phyloP scores from a whole-genome alignment of 257 asterid species.

The Buddleja alternifolia region DNA sequence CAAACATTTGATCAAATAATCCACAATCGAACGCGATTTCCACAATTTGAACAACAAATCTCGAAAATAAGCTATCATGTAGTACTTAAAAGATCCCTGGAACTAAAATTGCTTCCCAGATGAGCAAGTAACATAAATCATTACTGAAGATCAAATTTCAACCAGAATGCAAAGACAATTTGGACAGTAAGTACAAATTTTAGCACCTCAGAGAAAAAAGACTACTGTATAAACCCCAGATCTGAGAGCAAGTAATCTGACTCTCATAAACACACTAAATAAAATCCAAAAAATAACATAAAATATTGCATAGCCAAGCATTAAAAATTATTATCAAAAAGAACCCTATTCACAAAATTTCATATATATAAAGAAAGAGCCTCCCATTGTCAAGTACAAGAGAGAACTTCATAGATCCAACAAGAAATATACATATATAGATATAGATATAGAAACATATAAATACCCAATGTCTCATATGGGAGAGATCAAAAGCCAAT shows the following conservation, averaged over 20 bases:
- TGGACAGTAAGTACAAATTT: not conserved
- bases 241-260: constrained; percentile 40
- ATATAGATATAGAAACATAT: not conserved
- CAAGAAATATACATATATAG: not conserved
- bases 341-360: constrained; percentile 15
- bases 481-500: constrained; percentile 30
- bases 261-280: constrained; percentile 24
- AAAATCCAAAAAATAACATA: constrained; percentile 6
- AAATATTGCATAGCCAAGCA: constrained; percentile 8
- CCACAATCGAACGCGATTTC: not conserved
- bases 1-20: not conserved
- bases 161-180: constrained; percentile 3
- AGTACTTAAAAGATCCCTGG: constrained; percentile 3
- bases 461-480: constrained; percentile 18
- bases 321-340: constrained; percentile 8
- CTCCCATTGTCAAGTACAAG: constrained; percentile 26
- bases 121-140: constrained; percentile 15
- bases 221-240: constrained; percentile 40
- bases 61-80: not conserved
- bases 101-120: constrained; percentile 11
- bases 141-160: constrained; percentile 13
- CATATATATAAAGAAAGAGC: constrained; percentile 12
- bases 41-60: constrained; percentile 6
- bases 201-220: constrained; percentile 21
- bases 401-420: constrained; percentile 40